These are phyloP conservation scores for Raphanus raphanistrum DNA, from an alignment of 345 rosid species.

Conservation along the genomic window DNA sequence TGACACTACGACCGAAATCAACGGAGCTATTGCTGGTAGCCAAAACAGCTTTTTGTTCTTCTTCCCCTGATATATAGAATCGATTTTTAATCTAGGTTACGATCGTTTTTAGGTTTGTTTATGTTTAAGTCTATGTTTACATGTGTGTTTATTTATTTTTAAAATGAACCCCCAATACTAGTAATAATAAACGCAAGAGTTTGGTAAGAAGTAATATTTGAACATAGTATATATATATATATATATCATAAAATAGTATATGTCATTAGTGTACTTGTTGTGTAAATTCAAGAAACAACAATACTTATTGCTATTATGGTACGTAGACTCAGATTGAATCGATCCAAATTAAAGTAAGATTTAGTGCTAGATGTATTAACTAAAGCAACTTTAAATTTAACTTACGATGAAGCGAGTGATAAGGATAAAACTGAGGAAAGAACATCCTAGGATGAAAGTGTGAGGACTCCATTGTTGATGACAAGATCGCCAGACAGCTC, in stretches of 20 bases:
- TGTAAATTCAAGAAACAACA: not conserved
- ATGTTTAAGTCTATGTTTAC: not conserved
- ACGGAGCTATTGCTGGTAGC: slow-evolving; percentile 86
- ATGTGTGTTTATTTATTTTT: not conserved
- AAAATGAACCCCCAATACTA: not conserved
- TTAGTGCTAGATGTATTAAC: not conserved
- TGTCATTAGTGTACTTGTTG: not conserved
- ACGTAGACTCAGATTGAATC: not conserved
- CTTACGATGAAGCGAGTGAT: slow-evolving; percentile 67
- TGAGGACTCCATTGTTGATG: slow-evolving; percentile 60
- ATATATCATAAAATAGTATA: not conserved
- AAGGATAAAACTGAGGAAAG: slow-evolving; percentile 51
- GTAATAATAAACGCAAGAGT: not conserved
- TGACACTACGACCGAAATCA: slow-evolving; percentile 63
- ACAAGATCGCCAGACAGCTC: slow-evolving; percentile 64
- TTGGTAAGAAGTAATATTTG: not conserved
- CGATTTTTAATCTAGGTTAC: not conserved
- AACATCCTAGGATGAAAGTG: slow-evolving; percentile 24
- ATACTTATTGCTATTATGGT: not conserved
- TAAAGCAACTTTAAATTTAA: not conserved
- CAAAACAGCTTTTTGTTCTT: slow-evolving; percentile 77
- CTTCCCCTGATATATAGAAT: slow-evolving; percentile 49
- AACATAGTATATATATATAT: not conserved
- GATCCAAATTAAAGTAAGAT: not conserved
- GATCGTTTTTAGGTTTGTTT: not conserved